Conservation (phyloP, 768 basidiomycete species). For the Guyanaporus albipodus region DNA sequence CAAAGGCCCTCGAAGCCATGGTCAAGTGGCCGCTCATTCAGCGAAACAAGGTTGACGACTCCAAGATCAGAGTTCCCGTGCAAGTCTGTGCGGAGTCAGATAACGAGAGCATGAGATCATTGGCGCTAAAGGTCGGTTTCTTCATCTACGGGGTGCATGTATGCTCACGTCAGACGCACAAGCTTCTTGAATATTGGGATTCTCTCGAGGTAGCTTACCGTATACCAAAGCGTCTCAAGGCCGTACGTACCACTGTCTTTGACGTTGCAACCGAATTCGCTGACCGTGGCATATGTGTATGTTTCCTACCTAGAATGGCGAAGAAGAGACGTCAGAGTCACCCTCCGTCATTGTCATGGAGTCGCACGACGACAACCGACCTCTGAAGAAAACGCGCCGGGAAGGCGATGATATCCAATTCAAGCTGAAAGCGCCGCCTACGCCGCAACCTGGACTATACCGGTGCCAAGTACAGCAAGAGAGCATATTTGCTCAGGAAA, state of each 20-base stretch:
- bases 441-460: not conserved
- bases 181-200: conserved; percentile 83
- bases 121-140: conserved; percentile 59
- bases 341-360: conserved; percentile 17
- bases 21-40: conserved; percentile 75
- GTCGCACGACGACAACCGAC: conserved; percentile 28
- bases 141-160: not conserved
- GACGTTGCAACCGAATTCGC: not conserved
- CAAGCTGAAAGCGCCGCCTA: conserved; percentile 4
- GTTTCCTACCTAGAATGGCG: conserved; percentile 27
- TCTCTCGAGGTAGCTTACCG: conserved; percentile 73
- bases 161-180: not conserved
- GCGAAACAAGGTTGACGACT: conserved; percentile 90
- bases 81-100: conserved; percentile 49
- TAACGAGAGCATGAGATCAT: conserved; percentile 49
- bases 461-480: not conserved
- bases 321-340: conserved; percentile 25
- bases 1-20: conserved; percentile 64
- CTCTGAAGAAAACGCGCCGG: conserved; percentile 31
- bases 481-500: not conserved
- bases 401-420: conserved; percentile 26
- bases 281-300: not conserved
- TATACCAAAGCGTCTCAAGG: conserved; percentile 71
- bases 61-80: conserved; percentile 65
- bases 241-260: conserved; percentile 24